Percentiles rank a stretch among this genome's conserved stretches.
Conservation (phyloP, 208 protist species). For the Trypanosoma boissoni region DNA sequence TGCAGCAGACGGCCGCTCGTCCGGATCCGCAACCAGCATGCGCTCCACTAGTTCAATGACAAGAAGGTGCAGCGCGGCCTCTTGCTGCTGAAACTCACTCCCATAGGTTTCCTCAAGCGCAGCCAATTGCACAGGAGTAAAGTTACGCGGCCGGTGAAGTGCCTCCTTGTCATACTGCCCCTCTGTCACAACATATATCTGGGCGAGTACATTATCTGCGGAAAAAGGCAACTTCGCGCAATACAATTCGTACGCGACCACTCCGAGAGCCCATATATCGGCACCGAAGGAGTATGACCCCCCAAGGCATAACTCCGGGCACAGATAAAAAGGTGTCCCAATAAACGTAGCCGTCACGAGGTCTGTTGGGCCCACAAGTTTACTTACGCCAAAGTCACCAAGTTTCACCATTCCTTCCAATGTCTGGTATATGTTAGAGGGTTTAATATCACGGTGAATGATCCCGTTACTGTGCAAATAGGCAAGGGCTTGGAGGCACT, state of each 20-base stretch:
- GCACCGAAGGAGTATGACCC: constrained; percentile 81
- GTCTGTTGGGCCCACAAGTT: constrained; percentile 51
- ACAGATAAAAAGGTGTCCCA: constrained; percentile 89
- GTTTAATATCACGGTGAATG: constrained; percentile 92
- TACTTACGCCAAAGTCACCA: constrained; percentile 89
- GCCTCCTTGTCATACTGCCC: constrained; percentile 59
- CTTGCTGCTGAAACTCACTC: constrained; percentile 35
- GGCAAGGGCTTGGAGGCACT: constrained; percentile 77
- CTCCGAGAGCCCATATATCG: constrained; percentile 87
- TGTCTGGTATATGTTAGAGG: constrained; percentile 87
- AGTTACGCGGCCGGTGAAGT: constrained; percentile 44
- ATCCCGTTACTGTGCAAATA: constrained; percentile 84
- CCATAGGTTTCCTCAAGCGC: constrained; percentile 47
- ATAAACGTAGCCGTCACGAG: constrained; percentile 81
- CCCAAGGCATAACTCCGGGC: constrained; percentile 83
- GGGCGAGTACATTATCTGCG: constrained; percentile 77
- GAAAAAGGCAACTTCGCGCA: constrained; percentile 74
- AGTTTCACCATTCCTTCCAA: constrained; percentile 62
- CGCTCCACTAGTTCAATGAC: constrained; percentile 60
- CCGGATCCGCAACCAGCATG: constrained; percentile 57
- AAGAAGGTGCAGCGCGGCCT: constrained; percentile 53
- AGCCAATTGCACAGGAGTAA: constrained; percentile 30
- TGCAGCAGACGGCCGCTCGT: constrained; percentile 50
- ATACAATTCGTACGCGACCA: constrained; percentile 87
- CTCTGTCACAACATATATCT: constrained; percentile 85